Conservation (phyloP, 140 eudicot genomes). For the Ambrosia hybrid region DNA sequence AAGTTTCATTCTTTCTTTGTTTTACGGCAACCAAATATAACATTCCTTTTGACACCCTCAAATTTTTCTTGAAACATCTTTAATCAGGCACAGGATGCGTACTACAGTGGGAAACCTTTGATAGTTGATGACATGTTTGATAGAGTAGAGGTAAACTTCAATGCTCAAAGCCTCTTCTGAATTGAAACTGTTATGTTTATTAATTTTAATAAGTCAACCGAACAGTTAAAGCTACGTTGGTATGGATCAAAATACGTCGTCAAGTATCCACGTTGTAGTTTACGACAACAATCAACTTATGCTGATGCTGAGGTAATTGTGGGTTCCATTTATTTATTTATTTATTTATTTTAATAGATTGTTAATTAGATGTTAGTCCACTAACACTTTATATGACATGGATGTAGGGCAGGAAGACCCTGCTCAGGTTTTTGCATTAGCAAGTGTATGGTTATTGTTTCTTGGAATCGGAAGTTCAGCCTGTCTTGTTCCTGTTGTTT, state of each 20-base stretch:
- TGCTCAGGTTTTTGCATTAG: slow-evolving; percentile 86
- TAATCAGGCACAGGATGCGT: slow-evolving; percentile 85
- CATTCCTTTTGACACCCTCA: slow-evolving; percentile 1
- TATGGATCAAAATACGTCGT: slow-evolving; percentile 86
- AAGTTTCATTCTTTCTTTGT: not conserved
- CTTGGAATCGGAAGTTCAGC: slow-evolving; percentile 79
- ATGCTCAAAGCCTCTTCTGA: not conserved
- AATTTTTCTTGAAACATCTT: slow-evolving; percentile 19
- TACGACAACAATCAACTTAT: slow-evolving; percentile 81
- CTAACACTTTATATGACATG: slow-evolving; percentile 59
- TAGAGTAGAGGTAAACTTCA: slow-evolving; percentile 65
- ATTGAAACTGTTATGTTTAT: not conserved
- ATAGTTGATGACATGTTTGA: slow-evolving; percentile 97
- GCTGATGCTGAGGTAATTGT: slow-evolving; percentile 83
- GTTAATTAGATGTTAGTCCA: slow-evolving; percentile 16
- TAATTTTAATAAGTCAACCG: not conserved
- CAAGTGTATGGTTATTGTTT: slow-evolving; percentile 93
- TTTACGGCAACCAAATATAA: not conserved
- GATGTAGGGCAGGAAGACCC: slow-evolving; percentile 99
- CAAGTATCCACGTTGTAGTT: slow-evolving; percentile 95
- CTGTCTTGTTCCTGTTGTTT: slow-evolving; percentile 69
- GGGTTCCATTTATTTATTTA: slow-evolving; percentile 5
- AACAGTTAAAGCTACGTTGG: slow-evolving; percentile 81
- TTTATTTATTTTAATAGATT: not conserved
- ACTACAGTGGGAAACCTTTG: slow-evolving; percentile 85